These are phyloP conservation scores for Anethum foeniculum DNA, from an alignment of 140 eudicot genomes.

Conservation along the genomic window DNA sequence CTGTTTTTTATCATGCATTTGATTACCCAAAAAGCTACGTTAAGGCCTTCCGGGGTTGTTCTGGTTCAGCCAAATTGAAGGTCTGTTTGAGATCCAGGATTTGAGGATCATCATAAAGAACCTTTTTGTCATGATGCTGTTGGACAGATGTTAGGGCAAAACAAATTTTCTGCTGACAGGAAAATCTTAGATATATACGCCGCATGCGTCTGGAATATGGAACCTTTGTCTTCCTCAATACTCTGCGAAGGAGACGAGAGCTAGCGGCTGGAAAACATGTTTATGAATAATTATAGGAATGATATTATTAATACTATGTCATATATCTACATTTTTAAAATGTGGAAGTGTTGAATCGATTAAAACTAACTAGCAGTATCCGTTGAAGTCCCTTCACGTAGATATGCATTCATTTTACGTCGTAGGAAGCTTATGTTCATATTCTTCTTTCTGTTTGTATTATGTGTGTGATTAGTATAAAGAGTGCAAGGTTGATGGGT, in stretches of 20 bases:
- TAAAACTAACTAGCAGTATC: background rate
- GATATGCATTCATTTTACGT: background rate
- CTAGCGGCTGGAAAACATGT: background rate
- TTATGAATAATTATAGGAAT: background rate
- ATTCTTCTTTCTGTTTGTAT: conserved; percentile 6
- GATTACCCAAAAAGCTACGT: background rate
- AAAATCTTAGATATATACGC: background rate
- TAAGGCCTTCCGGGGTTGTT: background rate
- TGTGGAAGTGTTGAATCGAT: conserved; percentile 8
- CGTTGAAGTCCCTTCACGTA: conserved; percentile 1
- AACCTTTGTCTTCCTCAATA: conserved; percentile 4
- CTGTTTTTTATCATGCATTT: background rate
- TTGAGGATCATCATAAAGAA: background rate
- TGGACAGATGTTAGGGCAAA: background rate
- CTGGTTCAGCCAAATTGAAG: background rate
- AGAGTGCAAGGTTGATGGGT: background rate
- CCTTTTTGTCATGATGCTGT: background rate
- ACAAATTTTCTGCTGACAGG: background rate
- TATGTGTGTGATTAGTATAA: conserved; percentile 1
- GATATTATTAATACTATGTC: background rate
- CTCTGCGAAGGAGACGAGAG: conserved; percentile 6
- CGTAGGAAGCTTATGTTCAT: background rate
- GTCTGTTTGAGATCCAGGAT: background rate
- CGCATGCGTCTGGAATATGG: background rate
- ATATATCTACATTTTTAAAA: background rate